Evolutionary conservation across 2,329 filamentous ascomycete genomes (phyloP).

Genomic region (Aureobasidium leucospermi): DNA sequence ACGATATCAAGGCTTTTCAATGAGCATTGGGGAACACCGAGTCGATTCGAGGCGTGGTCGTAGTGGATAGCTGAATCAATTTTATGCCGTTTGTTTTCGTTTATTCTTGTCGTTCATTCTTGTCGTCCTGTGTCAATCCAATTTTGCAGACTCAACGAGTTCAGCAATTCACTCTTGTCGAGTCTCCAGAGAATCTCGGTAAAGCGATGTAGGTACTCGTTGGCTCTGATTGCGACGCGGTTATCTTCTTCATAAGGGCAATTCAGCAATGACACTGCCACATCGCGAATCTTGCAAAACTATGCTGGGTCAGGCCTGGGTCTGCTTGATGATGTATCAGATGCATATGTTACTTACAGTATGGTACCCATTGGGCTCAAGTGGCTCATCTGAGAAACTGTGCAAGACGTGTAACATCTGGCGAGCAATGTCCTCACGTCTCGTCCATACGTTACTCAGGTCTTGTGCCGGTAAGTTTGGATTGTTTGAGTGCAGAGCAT

Average conservation of each 20-base stretch:
- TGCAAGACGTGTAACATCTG: conserved; percentile 1
- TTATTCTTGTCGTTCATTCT: background rate
- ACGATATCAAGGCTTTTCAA: conserved; percentile 32
- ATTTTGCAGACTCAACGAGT: background rate
- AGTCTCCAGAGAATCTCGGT: background rate
- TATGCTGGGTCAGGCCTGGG: background rate
- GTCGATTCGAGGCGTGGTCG: conserved; percentile 18
- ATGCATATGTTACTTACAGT: background rate
- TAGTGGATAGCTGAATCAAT: background rate
- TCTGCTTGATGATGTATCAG: background rate
- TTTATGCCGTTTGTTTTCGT: too few species aligned
- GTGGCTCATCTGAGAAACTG: background rate
- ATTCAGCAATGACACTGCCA: background rate
- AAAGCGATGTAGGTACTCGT: background rate
- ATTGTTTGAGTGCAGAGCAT: background rate
- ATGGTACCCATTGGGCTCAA: background rate
- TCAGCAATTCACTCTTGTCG: background rate
- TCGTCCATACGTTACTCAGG: background rate
- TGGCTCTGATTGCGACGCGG: background rate
- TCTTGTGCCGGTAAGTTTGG: background rate
- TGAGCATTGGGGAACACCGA: conserved; percentile 23
- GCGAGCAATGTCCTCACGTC: background rate
- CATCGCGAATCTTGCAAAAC: conserved; percentile 4
- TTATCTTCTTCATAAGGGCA: background rate
- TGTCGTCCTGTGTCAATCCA: conserved; percentile 2